Evolutionary conservation across 2,329 filamentous ascomycete species (phyloP).

Genomic region (Diplodia corticola): DNA sequence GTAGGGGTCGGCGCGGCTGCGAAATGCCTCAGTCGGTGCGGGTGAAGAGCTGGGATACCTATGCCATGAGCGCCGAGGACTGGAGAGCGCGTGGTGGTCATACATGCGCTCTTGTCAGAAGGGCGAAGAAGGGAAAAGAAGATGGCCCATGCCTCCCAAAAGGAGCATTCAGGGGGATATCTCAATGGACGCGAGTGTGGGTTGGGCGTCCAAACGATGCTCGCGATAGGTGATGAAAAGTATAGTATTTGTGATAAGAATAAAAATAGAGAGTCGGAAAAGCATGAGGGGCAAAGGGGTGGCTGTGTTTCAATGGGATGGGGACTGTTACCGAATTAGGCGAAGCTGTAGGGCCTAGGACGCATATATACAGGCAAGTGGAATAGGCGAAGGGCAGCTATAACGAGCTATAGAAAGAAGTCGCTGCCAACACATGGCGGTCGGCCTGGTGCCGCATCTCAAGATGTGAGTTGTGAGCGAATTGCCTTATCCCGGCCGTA

Average conservation of each 20-base stretch:
- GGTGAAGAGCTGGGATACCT: background rate
- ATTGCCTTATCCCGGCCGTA: background rate
- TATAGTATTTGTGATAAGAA: too few relatives aligned
- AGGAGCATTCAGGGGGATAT: conserved; percentile 5
- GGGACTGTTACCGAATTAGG: background rate
- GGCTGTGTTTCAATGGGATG: background rate
- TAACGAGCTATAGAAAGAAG: background rate
- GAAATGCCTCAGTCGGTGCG: background rate
- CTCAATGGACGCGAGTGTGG: background rate
- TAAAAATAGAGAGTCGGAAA: background rate
- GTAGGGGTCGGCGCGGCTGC: background rate
- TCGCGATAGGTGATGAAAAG: background rate
- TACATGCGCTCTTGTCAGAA: background rate
- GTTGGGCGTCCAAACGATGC: background rate
- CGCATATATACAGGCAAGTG: background rate
- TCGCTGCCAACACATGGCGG: background rate
- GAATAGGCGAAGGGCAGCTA: background rate
- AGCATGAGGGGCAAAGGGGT: background rate
- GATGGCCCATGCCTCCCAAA: background rate
- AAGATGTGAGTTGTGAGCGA: background rate
- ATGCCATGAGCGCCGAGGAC: background rate
- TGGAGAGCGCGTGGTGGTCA: background rate
- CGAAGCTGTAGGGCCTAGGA: background rate
- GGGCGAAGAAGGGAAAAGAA: background rate
- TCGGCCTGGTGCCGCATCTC: background rate